Evolutionary conservation across 768 basidiomycete species (phyloP).

Genomic region (Filobasidium wieringae): DNA sequence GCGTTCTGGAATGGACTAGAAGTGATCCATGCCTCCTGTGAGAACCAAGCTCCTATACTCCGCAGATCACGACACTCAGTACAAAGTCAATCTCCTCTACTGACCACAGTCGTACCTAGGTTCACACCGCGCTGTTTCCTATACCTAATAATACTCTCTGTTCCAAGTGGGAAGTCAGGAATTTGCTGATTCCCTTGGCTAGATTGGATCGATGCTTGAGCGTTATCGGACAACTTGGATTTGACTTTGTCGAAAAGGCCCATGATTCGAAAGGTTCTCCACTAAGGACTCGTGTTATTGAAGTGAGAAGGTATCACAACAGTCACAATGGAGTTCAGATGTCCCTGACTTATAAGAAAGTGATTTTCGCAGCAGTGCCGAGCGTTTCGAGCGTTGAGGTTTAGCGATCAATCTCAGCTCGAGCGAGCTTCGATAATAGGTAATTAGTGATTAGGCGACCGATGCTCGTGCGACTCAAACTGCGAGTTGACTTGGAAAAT

Average conservation of each 20-base stretch:
- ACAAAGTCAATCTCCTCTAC: background rate
- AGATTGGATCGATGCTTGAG: background rate
- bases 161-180: conserved; percentile 7
- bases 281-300: too few species aligned
- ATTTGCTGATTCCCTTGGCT: background rate
- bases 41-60: conserved; percentile 59
- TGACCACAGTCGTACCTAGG: conserved; percentile 45
- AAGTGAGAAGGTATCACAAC: too few species aligned
- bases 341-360: too few species aligned
- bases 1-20: conserved; percentile 51
- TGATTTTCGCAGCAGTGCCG: too few species aligned
- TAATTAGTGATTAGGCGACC: too few species aligned
- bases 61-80: background rate
- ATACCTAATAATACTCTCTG: conserved; percentile 48
- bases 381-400: too few species aligned
- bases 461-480: too few species aligned
- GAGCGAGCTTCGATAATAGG: too few species aligned
- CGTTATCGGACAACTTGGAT: conserved; percentile 17
- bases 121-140: conserved; percentile 72
- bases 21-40: conserved; percentile 65
- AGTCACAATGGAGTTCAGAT: too few species aligned
- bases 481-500: too few species aligned
- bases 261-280: too few species aligned
- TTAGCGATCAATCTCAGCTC: too few species aligned
- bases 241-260: conserved; percentile 34